phyloP scores from a whole-genome alignment of 2,329 filamentous ascomycete genomes.

The Colletotrichum phormii region DNA sequence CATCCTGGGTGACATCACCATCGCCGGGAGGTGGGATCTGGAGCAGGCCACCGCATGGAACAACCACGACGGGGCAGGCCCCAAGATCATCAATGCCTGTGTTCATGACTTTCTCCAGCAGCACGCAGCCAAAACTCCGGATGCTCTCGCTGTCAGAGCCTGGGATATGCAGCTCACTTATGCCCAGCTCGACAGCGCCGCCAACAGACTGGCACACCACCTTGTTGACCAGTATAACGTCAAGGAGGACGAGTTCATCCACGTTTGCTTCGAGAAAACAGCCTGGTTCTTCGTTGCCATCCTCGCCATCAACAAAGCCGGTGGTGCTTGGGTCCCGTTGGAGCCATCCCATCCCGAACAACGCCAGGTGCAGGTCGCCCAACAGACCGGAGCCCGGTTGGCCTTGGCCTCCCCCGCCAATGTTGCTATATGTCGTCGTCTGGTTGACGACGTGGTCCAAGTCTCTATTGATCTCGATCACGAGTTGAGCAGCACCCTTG shows the following conservation, averaged over 20 bases:
- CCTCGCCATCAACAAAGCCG: no score
- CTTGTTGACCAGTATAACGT: constrained; percentile 10
- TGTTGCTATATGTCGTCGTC: background rate
- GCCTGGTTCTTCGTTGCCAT: no score
- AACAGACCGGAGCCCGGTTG: no score
- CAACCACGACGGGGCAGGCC: background rate
- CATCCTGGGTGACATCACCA: background rate
- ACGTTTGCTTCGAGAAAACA: no score
- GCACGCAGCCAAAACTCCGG: background rate
- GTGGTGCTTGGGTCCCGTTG: constrained; percentile 32
- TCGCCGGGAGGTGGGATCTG: background rate
- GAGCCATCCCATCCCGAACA: constrained; percentile 14
- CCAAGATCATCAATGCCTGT: constrained; percentile 1
- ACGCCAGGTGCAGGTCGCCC: no score
- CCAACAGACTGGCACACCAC: constrained; percentile 25
- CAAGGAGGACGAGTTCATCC: background rate
- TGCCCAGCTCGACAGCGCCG: constrained; percentile 38
- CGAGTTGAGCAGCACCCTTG: background rate
- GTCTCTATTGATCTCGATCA: no score
- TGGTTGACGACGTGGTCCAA: background rate
- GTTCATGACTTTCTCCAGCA: constrained; percentile 9
- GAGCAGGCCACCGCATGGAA: constrained; percentile 6
- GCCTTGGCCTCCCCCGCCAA: constrained; percentile 1
- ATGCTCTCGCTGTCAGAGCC: constrained; percentile 38
- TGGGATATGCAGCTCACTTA: constrained; percentile 48